Base-by-base conservation (phyloP, 2,329 filamentous ascomycete species). In the Alternaria tenuissima region DNA sequence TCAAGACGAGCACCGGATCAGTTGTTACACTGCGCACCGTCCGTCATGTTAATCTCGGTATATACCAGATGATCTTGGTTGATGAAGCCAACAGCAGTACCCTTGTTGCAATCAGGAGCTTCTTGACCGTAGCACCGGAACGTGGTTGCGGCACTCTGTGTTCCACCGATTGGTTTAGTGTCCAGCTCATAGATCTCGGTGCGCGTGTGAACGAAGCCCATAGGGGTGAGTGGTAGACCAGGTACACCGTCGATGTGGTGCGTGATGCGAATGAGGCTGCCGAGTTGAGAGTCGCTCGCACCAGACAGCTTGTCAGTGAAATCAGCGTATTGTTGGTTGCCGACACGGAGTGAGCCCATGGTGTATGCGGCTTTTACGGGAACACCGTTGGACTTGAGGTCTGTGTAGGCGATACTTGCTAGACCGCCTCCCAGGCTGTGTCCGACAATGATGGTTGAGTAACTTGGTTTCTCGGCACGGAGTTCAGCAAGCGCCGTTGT, bases 391-490 rank as follows among this genome's bases (percentile, higher is more conserved):
- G 63, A 47, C 41, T 62, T 59, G 11, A 67, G 38, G 14, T 67
- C 65, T 0, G 63, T 65, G 30, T 60, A 67, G 1, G 82, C 88
- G 8, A 92, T 74, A 7, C 85, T 87, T 51, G 85, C 87, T 4
- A 91, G 79, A 9, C 88, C 88, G 30, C 81, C 89, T 54, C 89
- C 89, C 2, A 92, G 84, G 16, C 87, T 89, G 81, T 91, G 89
- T 43, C 89, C 89, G 0, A 87, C 87, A 36, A 84, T 74, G 38
- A 88, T 71, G 70, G 89, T 74, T 39, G 71, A 71, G 78, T 85
- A 89, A 42, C 62, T 64, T 1, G 87, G 85, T 76, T 88, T 75
- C 22, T 78, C 71, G 3, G 70, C 65, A 42, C 70, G 74, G 8
- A 86, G 84, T 1, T 75, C 59, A 7, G 75, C 62, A 22, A 89